Evolutionary conservation across 176 grass and related monocot genomes (phyloP).

Genomic region (Zea mays): Zm-B73-REFERENCE-NAM-5.0 NC_050101.1:179557501-179558000

Average conservation of each 20-base stretch:
- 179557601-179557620: neutral
- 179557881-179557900: conserved; percentile 2
- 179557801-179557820: neutral
- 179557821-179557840: neutral
- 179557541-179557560: neutral
- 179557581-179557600: neutral
- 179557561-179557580: neutral
- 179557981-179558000: neutral
- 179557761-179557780: neutral
- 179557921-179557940: neutral
- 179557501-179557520: conserved; percentile 14
- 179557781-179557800: neutral
- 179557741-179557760: neutral
- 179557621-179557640: neutral
- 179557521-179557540: neutral
- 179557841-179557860: neutral
- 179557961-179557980: neutral
- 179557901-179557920: neutral
- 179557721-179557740: neutral
- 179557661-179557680: neutral
- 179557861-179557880: neutral
- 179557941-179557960: neutral
- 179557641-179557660: neutral
- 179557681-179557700: conserved; percentile 1
- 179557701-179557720: neutral